Conservation (phyloP, 495 filamentous ascomycete genomes). For the Aspergillus hancockii region DNA sequence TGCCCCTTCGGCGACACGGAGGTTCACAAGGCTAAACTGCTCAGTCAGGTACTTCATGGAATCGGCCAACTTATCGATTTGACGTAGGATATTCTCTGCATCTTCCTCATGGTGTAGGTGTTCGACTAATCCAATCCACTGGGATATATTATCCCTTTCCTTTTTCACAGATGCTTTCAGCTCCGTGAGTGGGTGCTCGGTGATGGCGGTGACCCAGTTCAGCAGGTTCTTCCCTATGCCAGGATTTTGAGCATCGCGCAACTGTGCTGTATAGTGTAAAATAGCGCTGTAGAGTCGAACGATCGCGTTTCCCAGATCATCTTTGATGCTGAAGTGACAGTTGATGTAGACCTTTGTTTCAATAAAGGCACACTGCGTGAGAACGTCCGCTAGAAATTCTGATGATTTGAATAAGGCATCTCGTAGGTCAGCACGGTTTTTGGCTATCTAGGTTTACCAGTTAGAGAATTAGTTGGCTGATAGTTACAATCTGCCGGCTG, state of each 20-base stretch:
- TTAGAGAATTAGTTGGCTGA: no score
- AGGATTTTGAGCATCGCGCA: neutral
- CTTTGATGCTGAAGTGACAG: no score
- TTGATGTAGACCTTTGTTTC: no score
- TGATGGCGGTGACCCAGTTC: conserved; percentile 4
- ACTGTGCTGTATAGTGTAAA: conserved; percentile 9
- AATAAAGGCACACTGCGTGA: no score
- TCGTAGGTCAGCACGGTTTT: no score
- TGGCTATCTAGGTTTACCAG: no score
- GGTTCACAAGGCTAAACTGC: conserved; percentile 7
- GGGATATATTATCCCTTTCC: conserved; percentile 6
- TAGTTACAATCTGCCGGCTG: no score
- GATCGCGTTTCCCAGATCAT: neutral
- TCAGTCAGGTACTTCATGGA: neutral
- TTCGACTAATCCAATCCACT: conserved; percentile 9
- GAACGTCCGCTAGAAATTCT: no score
- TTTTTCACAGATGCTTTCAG: conserved; percentile 8
- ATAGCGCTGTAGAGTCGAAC: conserved; percentile 13
- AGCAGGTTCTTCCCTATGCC: conserved; percentile 8
- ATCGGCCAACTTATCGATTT: conserved; percentile 10
- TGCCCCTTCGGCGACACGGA: conserved; percentile 33
- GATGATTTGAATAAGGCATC: no score
- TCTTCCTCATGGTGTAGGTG: conserved; percentile 7
- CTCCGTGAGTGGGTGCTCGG: conserved; percentile 4
- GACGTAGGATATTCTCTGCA: conserved; percentile 10